Evolutionary conservation across 2,329 filamentous ascomycete genomes (phyloP).

Genomic region (Cladophialophora yegresii): DNA sequence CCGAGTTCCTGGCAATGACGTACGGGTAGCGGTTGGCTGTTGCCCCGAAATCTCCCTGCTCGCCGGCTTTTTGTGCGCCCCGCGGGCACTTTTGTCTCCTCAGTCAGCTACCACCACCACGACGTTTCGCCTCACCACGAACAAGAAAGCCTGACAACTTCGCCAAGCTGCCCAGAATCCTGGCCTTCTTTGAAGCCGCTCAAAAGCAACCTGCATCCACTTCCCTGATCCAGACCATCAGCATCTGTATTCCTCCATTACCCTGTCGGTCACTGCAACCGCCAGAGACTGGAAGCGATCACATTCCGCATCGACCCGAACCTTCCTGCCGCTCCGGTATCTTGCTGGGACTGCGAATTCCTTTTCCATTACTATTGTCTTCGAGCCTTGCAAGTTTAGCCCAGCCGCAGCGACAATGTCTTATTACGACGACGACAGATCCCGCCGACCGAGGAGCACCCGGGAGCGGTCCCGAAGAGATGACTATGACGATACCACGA

Average conservation of each 20-base stretch:
- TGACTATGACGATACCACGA: conserved; percentile 33
- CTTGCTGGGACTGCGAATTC: conserved; percentile 26
- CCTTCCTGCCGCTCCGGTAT: conserved; percentile 32
- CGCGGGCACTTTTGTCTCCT: conserved; percentile 11
- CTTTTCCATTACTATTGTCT: conserved; percentile 18
- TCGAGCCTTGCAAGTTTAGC: conserved; percentile 14
- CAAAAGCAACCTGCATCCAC: conserved; percentile 15
- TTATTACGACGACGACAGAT: conserved; percentile 58
- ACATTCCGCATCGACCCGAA: conserved; percentile 29
- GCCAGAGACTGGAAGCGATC: conserved; percentile 1
- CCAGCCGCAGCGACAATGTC: conserved; percentile 31
- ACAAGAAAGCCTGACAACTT: conserved; percentile 18
- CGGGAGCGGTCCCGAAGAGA: conserved; percentile 31
- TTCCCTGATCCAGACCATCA: conserved; percentile 3
- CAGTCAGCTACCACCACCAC: conserved; percentile 14
- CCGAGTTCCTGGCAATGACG: conserved; percentile 4
- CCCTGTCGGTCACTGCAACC: not conserved
- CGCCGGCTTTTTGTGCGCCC: conserved; percentile 9
- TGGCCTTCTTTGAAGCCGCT: conserved; percentile 4
- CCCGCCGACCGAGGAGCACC: conserved; percentile 47
- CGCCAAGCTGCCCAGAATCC: conserved; percentile 26
- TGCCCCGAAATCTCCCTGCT: not conserved
- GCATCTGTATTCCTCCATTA: not conserved
- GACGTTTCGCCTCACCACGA: conserved; percentile 10
- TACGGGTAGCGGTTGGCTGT: not conserved